Evolutionary conservation across 768 basidiomycete species (phyloP), one percentile per base, ranked within the genome.

Genomic region (Auricularia sp.): DNA sequence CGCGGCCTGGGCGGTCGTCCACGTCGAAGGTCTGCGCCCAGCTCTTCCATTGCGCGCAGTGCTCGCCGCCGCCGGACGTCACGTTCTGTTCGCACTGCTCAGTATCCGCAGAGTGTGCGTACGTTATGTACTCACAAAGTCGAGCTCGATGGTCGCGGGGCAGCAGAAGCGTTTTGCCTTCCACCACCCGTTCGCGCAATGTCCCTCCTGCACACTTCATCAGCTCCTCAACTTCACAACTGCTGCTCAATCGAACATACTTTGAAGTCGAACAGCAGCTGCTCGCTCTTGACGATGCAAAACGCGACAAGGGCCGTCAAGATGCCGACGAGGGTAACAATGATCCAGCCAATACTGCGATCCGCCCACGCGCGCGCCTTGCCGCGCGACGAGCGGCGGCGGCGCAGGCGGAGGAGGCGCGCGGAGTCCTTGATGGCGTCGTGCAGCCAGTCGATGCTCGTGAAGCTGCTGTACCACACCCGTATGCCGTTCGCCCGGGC

Each of bases 371-470:
- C 83, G 24, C 81, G 81, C 36, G 89, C 67, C 44, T 80, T 83
- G 1, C 90, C 87, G 21, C 89, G 83, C 39, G 86, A 18, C 1
- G 94, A 91, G 69, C 84, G 87, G 65, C 85, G 83, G 61, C 78
- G 82, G 66, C 92, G 80, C 18, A 96, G 79, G 61, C 84, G 82
- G 39, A 88, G 83, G 68, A 89, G 88, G 35, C 94, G 89, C 7
- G 84, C 83, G 0, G 93, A 92, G 72, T 96, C 93, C 75, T 97
- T 95, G 78, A 98, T 92, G 51, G 92, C 84, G 77, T 98, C 96
- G 70, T 98, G 96, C 63, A 98, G 79, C 96, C 95, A 98, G 75
- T 98, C 94, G 65, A 96, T 89, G 21, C 90, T 93, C 0, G 91
- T 87, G 77, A 87, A 96, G 2, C 90, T 91, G 11, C 89, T 86